These are phyloP conservation scores for Fusarium beomiforme DNA, from an alignment of 2,329 filamentous ascomycete genomes.

Conservation along the genomic window DNA sequence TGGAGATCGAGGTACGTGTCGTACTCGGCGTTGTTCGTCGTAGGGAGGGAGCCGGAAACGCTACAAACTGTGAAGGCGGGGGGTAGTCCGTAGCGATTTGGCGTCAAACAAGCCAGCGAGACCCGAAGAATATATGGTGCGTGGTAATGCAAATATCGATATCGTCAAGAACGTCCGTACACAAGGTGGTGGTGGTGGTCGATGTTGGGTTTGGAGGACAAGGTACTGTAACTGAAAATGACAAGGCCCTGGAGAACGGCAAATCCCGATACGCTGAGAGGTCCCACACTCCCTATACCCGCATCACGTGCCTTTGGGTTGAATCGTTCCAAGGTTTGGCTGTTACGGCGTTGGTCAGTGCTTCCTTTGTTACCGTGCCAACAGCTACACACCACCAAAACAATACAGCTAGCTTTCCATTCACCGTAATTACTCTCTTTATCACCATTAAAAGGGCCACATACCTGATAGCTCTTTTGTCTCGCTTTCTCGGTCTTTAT, in stretches of 20 bases:
- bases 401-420: conserved; percentile 23
- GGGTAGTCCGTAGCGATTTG: conserved; percentile 38
- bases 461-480: conserved; percentile 7
- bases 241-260: conserved; percentile 42
- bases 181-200: conserved; percentile 40
- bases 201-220: conserved; percentile 45
- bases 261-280: conserved; percentile 43
- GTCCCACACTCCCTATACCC: conserved; percentile 13
- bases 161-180: conserved; percentile 42
- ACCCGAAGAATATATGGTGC: conserved; percentile 19
- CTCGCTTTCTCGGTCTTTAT: conserved; percentile 30
- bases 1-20: conserved; percentile 41
- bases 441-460: conserved; percentile 26
- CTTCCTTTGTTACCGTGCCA: conserved; percentile 30
- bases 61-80: conserved; percentile 38
- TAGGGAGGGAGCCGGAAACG: conserved; percentile 36
- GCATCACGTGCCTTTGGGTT: conserved; percentile 42
- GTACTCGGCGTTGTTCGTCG: conserved; percentile 38
- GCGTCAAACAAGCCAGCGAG: conserved; percentile 30
- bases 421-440: conserved; percentile 15
- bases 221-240: conserved; percentile 49
- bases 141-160: conserved; percentile 44
- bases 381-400: conserved; percentile 35
- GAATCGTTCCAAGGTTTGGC: not conserved
- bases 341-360: not conserved